Base-by-base conservation (phyloP, 371 early-diverging fungal genomes). In the Zopfochytrium polystomum region DNA sequence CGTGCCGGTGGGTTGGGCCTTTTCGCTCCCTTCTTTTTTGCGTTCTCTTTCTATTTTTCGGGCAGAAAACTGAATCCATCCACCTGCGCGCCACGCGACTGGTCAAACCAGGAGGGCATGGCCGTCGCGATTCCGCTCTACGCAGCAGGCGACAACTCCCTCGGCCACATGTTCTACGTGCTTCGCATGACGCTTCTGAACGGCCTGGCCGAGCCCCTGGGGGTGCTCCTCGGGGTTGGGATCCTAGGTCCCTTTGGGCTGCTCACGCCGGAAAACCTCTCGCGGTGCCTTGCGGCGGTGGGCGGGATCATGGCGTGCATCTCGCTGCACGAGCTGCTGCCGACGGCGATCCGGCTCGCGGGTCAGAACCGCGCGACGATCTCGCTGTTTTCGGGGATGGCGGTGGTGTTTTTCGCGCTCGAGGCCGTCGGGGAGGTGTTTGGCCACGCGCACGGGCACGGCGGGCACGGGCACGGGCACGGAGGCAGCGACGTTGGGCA, bases 241-340 rank as follows among this genome's bases (percentile, higher is more conserved):
- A 29, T 79, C 11, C 65, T 81, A 26, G 65, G 67, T 32, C 47
- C 58, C 1, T 71, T 68, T 30, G n/a, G n/a, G n/a, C n/a, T n/a
- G n/a, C 59, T 79, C 15, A 68, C 75, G 2, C 66, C 71, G 6
- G 42, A 25, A 15, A 51, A 79, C 11, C 63, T 78, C 47, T 62
- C 59, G 34, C 52, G 71, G n/a, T 74, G 73, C 51, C 65, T 80
- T n/a, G 82, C 82, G 1, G 70, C 66, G 3, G 80, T 80, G 15
- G 78, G 73, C 4, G 82, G 82, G 23, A 75, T 82, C 51, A 82
- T 82, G 82, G 63, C 68, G 18, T 77, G 74, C 61, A 80, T 82
- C 58, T 79, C 80, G 2, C 62, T 77, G 1, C 75, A 78, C 63
- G 82, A 80, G 60, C 64, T 82, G 42, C 70, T 66, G 35, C 81